Evolutionary conservation across 169 alveolate genomes (phyloP).

Genomic region (Cryptosporidium felis): DNA sequence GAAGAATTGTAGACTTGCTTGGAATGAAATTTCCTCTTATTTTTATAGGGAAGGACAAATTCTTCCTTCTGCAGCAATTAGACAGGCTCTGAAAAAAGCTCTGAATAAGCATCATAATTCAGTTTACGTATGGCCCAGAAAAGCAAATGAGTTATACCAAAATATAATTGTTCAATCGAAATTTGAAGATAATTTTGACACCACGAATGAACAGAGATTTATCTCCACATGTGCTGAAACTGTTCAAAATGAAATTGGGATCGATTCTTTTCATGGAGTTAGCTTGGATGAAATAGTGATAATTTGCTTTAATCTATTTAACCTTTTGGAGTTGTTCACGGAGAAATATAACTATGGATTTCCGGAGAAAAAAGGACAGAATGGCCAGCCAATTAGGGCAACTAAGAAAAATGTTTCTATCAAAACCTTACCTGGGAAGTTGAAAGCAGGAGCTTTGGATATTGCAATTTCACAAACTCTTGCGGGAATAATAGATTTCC

Average conservation of each 20-base stretch:
- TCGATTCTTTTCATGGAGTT: slow-evolving; percentile 4
- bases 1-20: slow-evolving; percentile 51
- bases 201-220: slow-evolving; percentile 27
- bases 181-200: slow-evolving; percentile 18
- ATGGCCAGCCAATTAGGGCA: neutral
- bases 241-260: slow-evolving; percentile 19
- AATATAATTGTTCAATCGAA: neutral
- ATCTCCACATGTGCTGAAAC: slow-evolving; percentile 54
- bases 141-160: slow-evolving; percentile 8
- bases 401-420: slow-evolving; percentile 1
- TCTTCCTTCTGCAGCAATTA: slow-evolving; percentile 42
- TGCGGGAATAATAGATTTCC: slow-evolving; percentile 17
- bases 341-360: slow-evolving; percentile 34
- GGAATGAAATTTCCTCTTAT: slow-evolving; percentile 68
- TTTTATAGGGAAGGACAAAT: slow-evolving; percentile 48
- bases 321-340: slow-evolving; percentile 1
- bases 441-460: slow-evolving; percentile 35
- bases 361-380: neutral
- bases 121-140: slow-evolving; percentile 51
- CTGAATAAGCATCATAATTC: neutral
- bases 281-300: slow-evolving; percentile 51
- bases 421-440: slow-evolving; percentile 15
- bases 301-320: slow-evolving; percentile 41
- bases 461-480: slow-evolving; percentile 7
- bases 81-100: slow-evolving; percentile 48